These are phyloP conservation scores for Escovopsis weberi DNA, from an alignment of 2,329 filamentous ascomycete species.

Conservation along the genomic window DNA sequence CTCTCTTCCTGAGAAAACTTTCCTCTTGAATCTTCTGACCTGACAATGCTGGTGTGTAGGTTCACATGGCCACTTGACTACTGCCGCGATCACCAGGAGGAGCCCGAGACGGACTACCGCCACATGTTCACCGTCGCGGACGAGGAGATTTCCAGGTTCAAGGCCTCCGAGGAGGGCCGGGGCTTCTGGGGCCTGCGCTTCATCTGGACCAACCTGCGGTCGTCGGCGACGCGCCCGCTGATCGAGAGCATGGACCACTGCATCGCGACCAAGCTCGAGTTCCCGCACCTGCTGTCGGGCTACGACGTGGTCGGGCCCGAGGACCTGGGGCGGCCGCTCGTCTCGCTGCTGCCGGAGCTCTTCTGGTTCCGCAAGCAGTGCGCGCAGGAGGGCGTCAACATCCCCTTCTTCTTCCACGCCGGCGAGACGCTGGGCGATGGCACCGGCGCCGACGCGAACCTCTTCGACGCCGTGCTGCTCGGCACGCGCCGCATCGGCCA, in stretches of 20 bases:
- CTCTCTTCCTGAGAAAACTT: not conserved
- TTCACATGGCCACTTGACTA: slow-evolving; percentile 62
- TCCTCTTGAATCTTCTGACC: not conserved
- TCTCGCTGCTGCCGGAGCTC: slow-evolving; percentile 65
- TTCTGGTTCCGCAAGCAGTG: slow-evolving; percentile 92
- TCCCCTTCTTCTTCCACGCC: slow-evolving; percentile 94
- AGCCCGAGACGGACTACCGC: slow-evolving; percentile 50
- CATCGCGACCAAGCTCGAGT: slow-evolving; percentile 65
- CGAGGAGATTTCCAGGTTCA: slow-evolving; percentile 68
- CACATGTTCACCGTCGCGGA: slow-evolving; percentile 59
- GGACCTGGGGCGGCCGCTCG: slow-evolving; percentile 60
- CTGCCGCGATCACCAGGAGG: slow-evolving; percentile 47
- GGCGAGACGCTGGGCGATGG: slow-evolving; percentile 73
- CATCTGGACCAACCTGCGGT: slow-evolving; percentile 70
- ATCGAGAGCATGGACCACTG: slow-evolving; percentile 77
- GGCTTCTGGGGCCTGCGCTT: slow-evolving; percentile 73
- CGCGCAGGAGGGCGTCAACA: slow-evolving; percentile 57
- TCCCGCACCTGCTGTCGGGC: slow-evolving; percentile 67
- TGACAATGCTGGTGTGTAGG: slow-evolving; percentile 20
- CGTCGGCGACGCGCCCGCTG: slow-evolving; percentile 47
- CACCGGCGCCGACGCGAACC: slow-evolving; percentile 59
- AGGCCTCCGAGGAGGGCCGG: slow-evolving; percentile 52
- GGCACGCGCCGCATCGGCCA: slow-evolving; percentile 84
- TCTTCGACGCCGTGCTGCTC: slow-evolving; percentile 79
- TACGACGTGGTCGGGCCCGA: slow-evolving; percentile 88